These are phyloP conservation scores for Salix suchowensis DNA, from an alignment of 345 rosid species.

Conservation along the genomic window DNA sequence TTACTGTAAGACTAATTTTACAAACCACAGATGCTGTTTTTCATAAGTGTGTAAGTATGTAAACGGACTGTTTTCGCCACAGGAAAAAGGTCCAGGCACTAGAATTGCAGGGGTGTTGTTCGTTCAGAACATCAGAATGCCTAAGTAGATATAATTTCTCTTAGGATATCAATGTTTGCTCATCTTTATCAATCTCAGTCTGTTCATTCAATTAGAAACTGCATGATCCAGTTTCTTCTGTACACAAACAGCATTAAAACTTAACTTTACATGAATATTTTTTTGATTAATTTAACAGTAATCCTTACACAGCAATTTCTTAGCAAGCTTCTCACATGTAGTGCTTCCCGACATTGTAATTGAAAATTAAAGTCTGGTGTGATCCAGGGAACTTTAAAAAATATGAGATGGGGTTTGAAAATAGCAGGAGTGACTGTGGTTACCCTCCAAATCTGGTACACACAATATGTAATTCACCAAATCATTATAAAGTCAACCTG, in stretches of 20 bases:
- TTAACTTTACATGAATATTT: neutral
- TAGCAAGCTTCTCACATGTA: neutral
- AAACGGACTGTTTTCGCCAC: neutral
- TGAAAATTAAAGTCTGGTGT: neutral
- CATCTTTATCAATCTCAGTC: neutral
- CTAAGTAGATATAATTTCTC: neutral
- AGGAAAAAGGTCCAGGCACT: neutral
- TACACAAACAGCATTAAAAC: neutral
- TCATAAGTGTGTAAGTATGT: neutral
- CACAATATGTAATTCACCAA: neutral
- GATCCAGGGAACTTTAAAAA: neutral
- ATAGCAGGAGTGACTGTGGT: neutral
- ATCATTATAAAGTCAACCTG: neutral
- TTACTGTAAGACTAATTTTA: neutral
- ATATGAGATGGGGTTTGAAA: neutral
- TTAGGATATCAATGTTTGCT: neutral
- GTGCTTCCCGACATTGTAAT: neutral
- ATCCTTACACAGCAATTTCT: neutral
- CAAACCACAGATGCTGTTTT: neutral
- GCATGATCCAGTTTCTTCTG: neutral
- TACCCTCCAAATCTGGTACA: neutral
- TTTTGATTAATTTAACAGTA: too few relatives aligned
- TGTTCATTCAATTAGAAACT: neutral
- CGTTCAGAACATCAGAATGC: too few relatives aligned
- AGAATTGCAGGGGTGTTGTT: neutral